Evolutionary conservation across 176 grass and related monocot species (phyloP), one percentile per base, ranked within the genome.

Genomic region (Phoenix roebelenii): DNA sequence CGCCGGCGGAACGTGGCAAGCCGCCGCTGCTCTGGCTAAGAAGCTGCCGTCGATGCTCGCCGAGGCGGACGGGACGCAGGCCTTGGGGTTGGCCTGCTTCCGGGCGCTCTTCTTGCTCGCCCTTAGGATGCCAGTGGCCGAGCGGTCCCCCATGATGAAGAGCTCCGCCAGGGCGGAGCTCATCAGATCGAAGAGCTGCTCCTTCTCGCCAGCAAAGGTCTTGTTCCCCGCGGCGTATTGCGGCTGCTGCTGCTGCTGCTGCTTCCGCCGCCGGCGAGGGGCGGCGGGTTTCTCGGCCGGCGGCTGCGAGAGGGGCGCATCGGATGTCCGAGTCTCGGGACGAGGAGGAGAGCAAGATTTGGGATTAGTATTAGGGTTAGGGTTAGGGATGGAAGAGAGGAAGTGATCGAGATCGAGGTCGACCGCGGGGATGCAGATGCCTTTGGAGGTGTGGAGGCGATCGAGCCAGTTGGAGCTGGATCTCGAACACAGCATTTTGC

Each of bases 131-230:
- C 48, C 28, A 3, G 35, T 10, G 35, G 35, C 35, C 2, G 35
- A 12, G 7, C 10, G 65, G 9, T 71, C 72, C 51, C 76, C 77
- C 63, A 92, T 70, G 48, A 77, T 84, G 55, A 98, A 98, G 18
- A 92, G 52, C 17, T 98, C 87, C 16, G 87, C 67, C 57, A 98
- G 58, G 50, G 61, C 63, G 73, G 17, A 54, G 52, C 29, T 54
- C 60, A 82, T 50, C 4, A 67, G 71, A 72, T 72, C 32, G 59
- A 71, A 61, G 23, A 64, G 65, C 32, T 58, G 48, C 64, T 66
- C 17, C 52, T 57, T 29, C n/a, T 68, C 52, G 14, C 51, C 1
- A 15, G 23, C 49, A 23, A 1, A 5, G 51, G 10, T 15, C 35
- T 15, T 19, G 20, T 49, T 39, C 62, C 14, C 62, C 48, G 68